Evolutionary conservation across 2,329 filamentous ascomycete species (phyloP).

Genomic region (Pleoardoris graminearum): DNA sequence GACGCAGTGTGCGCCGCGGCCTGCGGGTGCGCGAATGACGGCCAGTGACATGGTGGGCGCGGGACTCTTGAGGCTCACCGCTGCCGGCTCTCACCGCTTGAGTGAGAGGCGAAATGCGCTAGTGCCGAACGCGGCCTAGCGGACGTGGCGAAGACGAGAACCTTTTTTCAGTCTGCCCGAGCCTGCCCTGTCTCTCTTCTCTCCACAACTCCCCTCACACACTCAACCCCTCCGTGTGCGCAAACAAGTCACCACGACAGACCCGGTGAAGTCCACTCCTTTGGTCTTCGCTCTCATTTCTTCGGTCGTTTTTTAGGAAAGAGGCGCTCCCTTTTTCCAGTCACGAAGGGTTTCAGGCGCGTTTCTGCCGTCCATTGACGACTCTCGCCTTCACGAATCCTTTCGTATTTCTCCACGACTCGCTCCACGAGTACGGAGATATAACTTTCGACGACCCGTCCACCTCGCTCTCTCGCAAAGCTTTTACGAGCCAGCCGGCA

Average conservation of each 20-base stretch:
- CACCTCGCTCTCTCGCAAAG: slow-evolving; percentile 2
- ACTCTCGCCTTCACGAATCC: slow-evolving; percentile 36
- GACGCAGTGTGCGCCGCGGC: slow-evolving; percentile 1
- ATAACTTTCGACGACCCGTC: slow-evolving; percentile 13
- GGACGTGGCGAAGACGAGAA: slow-evolving; percentile 9
- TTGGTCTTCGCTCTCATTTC: slow-evolving; percentile 48
- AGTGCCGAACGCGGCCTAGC: slow-evolving; percentile 17
- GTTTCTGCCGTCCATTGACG: slow-evolving; percentile 44
- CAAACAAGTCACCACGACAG: slow-evolving; percentile 33
- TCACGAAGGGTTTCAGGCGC: slow-evolving; percentile 46
- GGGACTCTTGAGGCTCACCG: slow-evolving; percentile 28
- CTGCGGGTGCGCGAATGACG: slow-evolving; percentile 3
- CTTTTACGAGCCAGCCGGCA: slow-evolving; percentile 11
- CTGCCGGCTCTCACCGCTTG: slow-evolving; percentile 27
- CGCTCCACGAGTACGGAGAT: slow-evolving; percentile 35
- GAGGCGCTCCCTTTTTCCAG: slow-evolving; percentile 44
- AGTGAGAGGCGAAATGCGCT: slow-evolving; percentile 12
- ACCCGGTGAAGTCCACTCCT: slow-evolving; percentile 46
- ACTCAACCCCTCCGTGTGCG: slow-evolving; percentile 38
- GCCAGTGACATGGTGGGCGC: slow-evolving; percentile 17
- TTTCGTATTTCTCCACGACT: slow-evolving; percentile 36
- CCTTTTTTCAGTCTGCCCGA: slow-evolving; percentile 21
- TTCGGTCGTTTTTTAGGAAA: slow-evolving; percentile 44
- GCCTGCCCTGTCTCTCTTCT: slow-evolving; percentile 21
- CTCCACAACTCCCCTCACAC: slow-evolving; percentile 28